Evolutionary conservation across 23 red algal species (phyloP), one percentile per base, ranked within the genome.

Genomic region (Gracilariopsis chorda): DNA sequence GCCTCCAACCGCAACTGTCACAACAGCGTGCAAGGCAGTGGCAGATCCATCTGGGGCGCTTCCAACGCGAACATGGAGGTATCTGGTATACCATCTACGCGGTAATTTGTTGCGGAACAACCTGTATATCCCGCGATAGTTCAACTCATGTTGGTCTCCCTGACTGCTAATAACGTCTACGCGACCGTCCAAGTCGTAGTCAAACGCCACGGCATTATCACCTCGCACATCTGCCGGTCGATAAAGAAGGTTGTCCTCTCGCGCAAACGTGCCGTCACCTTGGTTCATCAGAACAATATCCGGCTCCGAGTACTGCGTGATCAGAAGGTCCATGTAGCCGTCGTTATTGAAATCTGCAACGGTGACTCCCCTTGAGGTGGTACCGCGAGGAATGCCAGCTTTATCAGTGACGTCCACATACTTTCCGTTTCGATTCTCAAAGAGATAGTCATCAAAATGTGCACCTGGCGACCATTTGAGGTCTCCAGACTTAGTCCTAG

Each of bases 271-370:
- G 27, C 88, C 88, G 43, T 51, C 88, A 40, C 88, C 88, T 3
- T 61, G 41, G 45, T 80, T 82, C 39, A 82, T 25, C 14, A 92
- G 74, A 14, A 92, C 52, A 42, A 92, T 42, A 61, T 92, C 88
- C 24, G 77, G 43, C 16, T 69, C 32, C 1, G 28, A 23, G 35
- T 87, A 74, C 35, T 42, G 60, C 1, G 46, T 55, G n/a, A 93
- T 64, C 75, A 87, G 58, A 27, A 93, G 33, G 28, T 93, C 90
- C 14, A 86, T 60, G 21, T 51, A 47, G 13, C 82, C 91, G 48
- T 94, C 91, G 35, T 94, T 94, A 35, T 94, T 87, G 20, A 87
- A 87, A 34, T 87, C 91, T 13, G 63, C 81, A 7, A 88, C 81
- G 13, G 80, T 94, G 19, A 94, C 91, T 5, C 82, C 69, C 48